Base-by-base conservation (phyloP, 108 stramenopile genomes). In the Chaetoceros tenuissimus region DNA sequence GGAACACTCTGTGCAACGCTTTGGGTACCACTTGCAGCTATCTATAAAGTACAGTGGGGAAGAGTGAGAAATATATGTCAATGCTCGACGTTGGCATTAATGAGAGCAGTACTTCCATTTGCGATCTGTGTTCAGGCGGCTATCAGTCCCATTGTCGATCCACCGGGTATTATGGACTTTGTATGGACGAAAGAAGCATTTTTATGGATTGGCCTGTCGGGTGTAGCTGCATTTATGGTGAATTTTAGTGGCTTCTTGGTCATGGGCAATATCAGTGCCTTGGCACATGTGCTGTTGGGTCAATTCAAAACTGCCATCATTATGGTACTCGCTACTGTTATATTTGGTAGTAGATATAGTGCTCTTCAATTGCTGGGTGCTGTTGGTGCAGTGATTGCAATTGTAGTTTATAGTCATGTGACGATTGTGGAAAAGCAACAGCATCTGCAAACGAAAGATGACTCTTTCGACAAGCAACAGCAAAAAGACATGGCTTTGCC, bases 21-120 rank as follows among this genome's bases (percentile, higher is more conserved):
- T 18, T 57, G 55, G 55, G 55, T 57, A 30, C 55, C 55, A 1
- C 30, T 57, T 31, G 55, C 55, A n/a, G 55, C 55, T 22, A 30
- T 17, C 3, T 57, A 57, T 40, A 57, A 27, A 16, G 55, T 57
- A 2, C 55, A 57, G 30, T 57, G 31, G 34, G 55, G 55, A 23
- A 27, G 55, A 2, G 34, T 57, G 3, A 31, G 25, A 8, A 5
- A 5, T 2, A 31, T 26, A 2, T 31, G 21, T 40, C 31, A 27
- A 16, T 57, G 55, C 30, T 57, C 55, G 17, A 57, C 55, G 29
- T 30, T 27, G 24, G 55, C 55, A 1, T 40, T 57, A 23, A 57
- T 57, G 55, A 10, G 40, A 24, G 55, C 55, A 2, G 22, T 27
- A 3, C 21, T 57, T 17, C 55, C 55, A 1, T 57, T 31, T 43